Evolutionary conservation across 2,329 filamentous ascomycete species (phyloP).

Genomic region (Tolypocladium amazonense): DNA sequence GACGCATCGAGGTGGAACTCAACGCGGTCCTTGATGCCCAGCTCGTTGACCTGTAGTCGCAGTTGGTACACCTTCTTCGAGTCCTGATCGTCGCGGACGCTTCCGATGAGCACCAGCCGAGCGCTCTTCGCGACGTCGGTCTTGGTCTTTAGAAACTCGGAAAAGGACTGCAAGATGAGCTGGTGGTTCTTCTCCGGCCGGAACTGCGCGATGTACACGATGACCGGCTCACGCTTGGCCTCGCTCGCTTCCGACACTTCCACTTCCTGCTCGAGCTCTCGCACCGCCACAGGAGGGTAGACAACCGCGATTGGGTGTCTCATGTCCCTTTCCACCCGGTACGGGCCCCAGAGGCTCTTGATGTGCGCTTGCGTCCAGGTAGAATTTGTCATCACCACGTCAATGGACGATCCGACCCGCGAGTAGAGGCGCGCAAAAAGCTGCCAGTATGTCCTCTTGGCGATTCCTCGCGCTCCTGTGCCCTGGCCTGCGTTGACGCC

Average conservation of each 20-base stretch:
- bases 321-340: constrained; percentile 33
- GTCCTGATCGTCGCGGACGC: constrained; percentile 76
- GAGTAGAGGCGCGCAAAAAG: constrained; percentile 76
- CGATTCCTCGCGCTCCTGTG: constrained; percentile 54
- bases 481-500: constrained; percentile 81
- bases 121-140: constrained; percentile 42
- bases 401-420: constrained; percentile 70
- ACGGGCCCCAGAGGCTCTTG: constrained; percentile 63
- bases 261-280: constrained; percentile 67
- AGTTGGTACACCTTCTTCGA: constrained; percentile 80
- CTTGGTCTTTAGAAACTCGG: constrained; percentile 54
- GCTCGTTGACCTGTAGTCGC: constrained; percentile 73
- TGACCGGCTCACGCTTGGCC: constrained; percentile 53
- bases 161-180: constrained; percentile 76
- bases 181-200: constrained; percentile 94
- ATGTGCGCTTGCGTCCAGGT: constrained; percentile 88
- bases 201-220: constrained; percentile 96
- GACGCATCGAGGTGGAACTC: constrained; percentile 83
- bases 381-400: constrained; percentile 96
- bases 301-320: constrained; percentile 58
- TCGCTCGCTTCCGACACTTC: constrained; percentile 61
- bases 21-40: constrained; percentile 73
- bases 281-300: constrained; percentile 86
- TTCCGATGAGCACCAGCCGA: constrained; percentile 76
- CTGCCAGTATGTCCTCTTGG: constrained; percentile 79